Percentiles rank a stretch among this genome's conserved stretches.
These are phyloP conservation scores for Orbilia javanica DNA, from an alignment of 2,329 filamentous ascomycete species.

Conservation along the genomic window DNA sequence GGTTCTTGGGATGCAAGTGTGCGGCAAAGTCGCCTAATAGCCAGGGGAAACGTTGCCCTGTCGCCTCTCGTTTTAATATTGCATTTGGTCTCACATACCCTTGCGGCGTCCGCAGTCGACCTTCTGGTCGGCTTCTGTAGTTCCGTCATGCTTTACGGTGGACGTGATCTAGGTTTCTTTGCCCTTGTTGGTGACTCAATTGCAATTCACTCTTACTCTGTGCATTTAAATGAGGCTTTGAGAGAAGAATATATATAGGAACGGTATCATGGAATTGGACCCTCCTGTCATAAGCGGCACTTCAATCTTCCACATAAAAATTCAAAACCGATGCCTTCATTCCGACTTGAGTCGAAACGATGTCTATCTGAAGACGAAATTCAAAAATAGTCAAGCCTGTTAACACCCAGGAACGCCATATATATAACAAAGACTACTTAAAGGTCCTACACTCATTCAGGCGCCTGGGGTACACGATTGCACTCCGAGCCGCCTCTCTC, in stretches of 20 bases:
- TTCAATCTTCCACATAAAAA: not conserved
- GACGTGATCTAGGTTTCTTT: not conserved
- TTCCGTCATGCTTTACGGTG: not conserved
- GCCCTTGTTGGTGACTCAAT: not conserved
- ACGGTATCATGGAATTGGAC: not conserved
- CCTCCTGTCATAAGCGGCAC: too few species aligned
- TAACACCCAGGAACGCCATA: not conserved
- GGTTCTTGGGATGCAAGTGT: not conserved
- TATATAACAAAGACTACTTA: not conserved
- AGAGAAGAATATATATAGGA: not conserved
- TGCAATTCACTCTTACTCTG: not conserved
- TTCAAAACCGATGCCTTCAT: not conserved
- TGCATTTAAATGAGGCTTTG: not conserved
- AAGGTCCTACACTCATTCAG: not conserved
- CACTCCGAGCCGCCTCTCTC: not conserved
- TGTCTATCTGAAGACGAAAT: not conserved
- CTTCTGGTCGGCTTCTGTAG: not conserved
- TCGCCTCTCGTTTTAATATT: conserved; percentile 13
- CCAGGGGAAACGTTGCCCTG: not conserved
- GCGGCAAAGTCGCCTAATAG: conserved; percentile 14
- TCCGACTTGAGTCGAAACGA: too few species aligned
- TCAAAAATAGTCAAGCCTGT: not conserved
- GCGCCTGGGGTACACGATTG: not conserved
- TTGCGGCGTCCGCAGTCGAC: not conserved
- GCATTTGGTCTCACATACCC: not conserved